Evolutionary conservation across 225 moss, liverwort and hornwort genomes (phyloP).

Genomic region (Pseudoscleropodium purum): DNA sequence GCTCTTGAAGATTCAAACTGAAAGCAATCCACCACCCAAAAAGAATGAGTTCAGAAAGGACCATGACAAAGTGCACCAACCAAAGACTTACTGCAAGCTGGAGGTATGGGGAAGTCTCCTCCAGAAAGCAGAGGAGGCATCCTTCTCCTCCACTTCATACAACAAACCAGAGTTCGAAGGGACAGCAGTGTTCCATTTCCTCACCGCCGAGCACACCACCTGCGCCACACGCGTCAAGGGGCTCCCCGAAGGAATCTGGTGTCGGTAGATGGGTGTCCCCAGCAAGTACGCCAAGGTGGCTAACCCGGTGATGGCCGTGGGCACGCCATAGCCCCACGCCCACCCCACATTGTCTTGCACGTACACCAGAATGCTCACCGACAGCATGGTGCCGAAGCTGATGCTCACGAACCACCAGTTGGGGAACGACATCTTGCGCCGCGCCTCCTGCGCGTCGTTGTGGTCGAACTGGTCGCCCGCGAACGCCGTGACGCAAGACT

Average conservation of each 20-base stretch:
- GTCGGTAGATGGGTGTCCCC: conserved; percentile 73
- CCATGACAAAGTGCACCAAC: background rate
- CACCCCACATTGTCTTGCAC: conserved; percentile 79
- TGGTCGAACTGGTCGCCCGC: conserved; percentile 96
- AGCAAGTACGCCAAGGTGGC: conserved; percentile 62
- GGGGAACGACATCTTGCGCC: conserved; percentile 83
- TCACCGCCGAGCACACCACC: conserved; percentile 57
- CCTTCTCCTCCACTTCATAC: conserved; percentile 72
- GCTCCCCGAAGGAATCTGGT: conserved; percentile 68
- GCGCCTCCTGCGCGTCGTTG: conserved; percentile 56
- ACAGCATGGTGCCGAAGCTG: conserved; percentile 97
- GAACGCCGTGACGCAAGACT: conserved; percentile 92
- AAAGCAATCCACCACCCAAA: conserved; percentile 2
- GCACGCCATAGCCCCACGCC: conserved; percentile 89
- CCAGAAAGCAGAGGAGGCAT: conserved; percentile 39
- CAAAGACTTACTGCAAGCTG: conserved; percentile 62
- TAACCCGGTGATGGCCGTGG: conserved; percentile 66
- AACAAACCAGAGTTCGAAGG: conserved; percentile 50
- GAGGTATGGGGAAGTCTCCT: conserved; percentile 63
- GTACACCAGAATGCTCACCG: conserved; percentile 93
- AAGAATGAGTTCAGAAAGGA: background rate
- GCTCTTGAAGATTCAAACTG: conserved; percentile 20
- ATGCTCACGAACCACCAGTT: conserved; percentile 99
- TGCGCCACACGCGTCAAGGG: conserved; percentile 86
- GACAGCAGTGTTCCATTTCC: conserved; percentile 51